Conservation (phyloP, 441 rosid species). For the Hura crepitans region DNA sequence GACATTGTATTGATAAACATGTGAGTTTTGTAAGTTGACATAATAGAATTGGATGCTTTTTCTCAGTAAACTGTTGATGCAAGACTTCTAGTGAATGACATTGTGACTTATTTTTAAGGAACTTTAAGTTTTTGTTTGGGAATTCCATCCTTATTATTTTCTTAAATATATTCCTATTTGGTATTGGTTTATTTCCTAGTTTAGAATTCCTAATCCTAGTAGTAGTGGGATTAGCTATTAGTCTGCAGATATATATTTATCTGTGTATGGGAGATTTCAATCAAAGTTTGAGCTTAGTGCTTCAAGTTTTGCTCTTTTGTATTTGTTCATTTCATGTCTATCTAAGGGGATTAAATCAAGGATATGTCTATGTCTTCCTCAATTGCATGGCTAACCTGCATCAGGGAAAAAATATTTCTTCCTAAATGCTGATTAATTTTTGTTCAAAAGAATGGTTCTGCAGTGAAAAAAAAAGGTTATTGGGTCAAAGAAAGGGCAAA, state of each 20-base stretch:
- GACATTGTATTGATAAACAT: slow-evolving; percentile 90
- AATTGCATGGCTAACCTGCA: too few species aligned
- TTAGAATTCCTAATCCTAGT: neutral
- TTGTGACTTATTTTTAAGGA: neutral
- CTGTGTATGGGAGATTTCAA: neutral
- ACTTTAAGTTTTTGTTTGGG: neutral
- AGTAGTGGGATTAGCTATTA: neutral
- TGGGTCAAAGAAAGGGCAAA: too few species aligned
- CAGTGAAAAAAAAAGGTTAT: too few species aligned
- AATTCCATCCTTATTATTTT: neutral
- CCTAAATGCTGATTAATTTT: too few species aligned
- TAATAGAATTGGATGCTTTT: neutral
- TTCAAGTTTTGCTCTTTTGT: too few species aligned
- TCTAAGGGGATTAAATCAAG: too few species aligned
- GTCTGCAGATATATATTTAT: neutral
- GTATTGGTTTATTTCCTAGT: neutral
- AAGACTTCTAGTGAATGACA: neutral
- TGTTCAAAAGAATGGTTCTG: too few species aligned
- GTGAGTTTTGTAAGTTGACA: slow-evolving; percentile 38
- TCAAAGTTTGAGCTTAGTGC: too few species aligned
- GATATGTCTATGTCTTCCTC: too few species aligned
- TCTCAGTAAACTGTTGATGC: neutral
- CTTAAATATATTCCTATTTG: neutral
- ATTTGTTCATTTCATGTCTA: too few species aligned
- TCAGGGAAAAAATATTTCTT: too few species aligned